Evolutionary conservation across 306 rosid genomes (phyloP).

Genomic region (Trifolium fragiferum): DNA sequence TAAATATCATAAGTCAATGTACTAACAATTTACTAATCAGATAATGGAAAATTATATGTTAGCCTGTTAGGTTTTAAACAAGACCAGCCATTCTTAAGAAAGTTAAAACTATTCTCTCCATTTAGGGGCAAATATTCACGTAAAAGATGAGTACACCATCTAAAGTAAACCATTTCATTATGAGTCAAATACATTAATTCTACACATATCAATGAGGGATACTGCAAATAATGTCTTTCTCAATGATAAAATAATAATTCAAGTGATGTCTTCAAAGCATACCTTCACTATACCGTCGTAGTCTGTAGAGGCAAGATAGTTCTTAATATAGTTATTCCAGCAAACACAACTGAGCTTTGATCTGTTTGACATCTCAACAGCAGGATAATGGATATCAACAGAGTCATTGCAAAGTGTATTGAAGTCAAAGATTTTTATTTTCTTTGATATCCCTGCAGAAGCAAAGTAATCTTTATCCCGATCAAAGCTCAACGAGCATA

Average conservation of each 20-base stretch:
- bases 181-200: slow-evolving; percentile 16
- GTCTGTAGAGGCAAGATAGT: slow-evolving; percentile 94
- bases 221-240: slow-evolving; percentile 31
- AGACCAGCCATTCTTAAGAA: slow-evolving; percentile 7
- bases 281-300: slow-evolving; percentile 92
- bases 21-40: slow-evolving; percentile 20
- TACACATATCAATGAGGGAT: slow-evolving; percentile 22
- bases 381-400: slow-evolving; percentile 92
- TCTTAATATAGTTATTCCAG: slow-evolving; percentile 94
- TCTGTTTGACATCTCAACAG: slow-evolving; percentile 76
- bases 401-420: slow-evolving; percentile 71
- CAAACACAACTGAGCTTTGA: slow-evolving; percentile 88
- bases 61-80: slow-evolving; percentile 11
- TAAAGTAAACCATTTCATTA: slow-evolving; percentile 17
- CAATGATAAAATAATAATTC: slow-evolving; percentile 33
- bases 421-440: slow-evolving; percentile 83
- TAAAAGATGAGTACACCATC: slow-evolving; percentile 13
- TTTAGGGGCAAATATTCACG: slow-evolving; percentile 9
- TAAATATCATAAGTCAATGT: slow-evolving; percentile 3
- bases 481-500: slow-evolving; percentile 93
- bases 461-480: slow-evolving; percentile 92
- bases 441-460: slow-evolving; percentile 93
- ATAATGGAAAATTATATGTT: neutral
- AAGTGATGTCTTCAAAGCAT: slow-evolving; percentile 41
- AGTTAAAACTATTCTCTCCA: neutral